Conservation (phyloP, 371 early-diverging fungal species). For the Zychaea mexicana region DNA sequence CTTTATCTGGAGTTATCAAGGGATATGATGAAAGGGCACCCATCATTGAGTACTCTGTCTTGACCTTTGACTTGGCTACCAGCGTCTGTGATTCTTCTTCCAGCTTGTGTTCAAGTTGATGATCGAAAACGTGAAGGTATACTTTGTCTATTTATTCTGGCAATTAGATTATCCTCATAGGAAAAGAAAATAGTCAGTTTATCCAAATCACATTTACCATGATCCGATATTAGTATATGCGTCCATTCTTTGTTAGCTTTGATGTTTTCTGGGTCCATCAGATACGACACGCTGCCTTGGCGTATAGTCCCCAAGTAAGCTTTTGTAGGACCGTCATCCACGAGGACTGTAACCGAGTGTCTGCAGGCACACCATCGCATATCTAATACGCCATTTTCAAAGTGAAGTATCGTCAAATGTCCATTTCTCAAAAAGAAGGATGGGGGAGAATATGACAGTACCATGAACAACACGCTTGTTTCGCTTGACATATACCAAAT, state of each 20-base stretch:
- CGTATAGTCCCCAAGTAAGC: background rate
- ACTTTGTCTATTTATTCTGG: conserved; percentile 14
- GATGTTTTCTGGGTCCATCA: conserved; percentile 22
- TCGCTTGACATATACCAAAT: conserved; percentile 4
- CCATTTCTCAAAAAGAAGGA: background rate
- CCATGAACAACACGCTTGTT: background rate
- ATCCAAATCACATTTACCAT: no score
- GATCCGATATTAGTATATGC: conserved; percentile 32
- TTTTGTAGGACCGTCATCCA: background rate
- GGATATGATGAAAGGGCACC: background rate
- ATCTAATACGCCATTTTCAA: background rate
- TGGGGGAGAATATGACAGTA: background rate
- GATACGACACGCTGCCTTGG: conserved; percentile 33
- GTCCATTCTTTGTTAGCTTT: conserved; percentile 22
- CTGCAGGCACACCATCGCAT: conserved; percentile 7
- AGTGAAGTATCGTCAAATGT: no score
- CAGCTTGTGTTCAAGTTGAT: conserved; percentile 21
- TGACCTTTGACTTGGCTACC: background rate
- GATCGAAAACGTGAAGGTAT: conserved; percentile 26
- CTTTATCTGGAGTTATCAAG: background rate
- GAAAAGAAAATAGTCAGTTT: background rate
- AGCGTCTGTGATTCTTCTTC: background rate
- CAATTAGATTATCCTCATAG: background rate
- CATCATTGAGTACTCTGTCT: background rate
- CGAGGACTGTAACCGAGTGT: background rate